Evolutionary conservation across 768 basidiomycete species (phyloP).

Genomic region (Nidularia pulvinata): DNA sequence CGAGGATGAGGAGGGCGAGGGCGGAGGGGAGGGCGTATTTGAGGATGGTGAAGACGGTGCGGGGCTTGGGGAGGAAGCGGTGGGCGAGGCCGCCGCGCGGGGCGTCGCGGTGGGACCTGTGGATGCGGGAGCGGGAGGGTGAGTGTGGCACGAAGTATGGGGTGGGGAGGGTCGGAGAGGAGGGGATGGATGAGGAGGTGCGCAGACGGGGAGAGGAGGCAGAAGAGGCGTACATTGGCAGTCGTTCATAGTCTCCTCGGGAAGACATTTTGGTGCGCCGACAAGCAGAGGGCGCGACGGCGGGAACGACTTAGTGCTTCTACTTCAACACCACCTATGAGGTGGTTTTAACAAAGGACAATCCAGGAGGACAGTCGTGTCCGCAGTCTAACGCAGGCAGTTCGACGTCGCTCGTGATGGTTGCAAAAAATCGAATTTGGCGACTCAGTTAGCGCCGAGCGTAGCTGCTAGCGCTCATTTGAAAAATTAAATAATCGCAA

Average conservation of each 20-base stretch:
- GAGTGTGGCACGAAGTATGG: conserved; percentile 4
- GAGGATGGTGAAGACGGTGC: conserved; percentile 32
- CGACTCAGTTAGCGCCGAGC: too few relatives aligned
- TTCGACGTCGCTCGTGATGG: too few relatives aligned
- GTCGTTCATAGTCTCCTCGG: conserved; percentile 41
- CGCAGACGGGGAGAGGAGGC: conserved; percentile 25
- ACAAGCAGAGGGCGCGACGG: neutral
- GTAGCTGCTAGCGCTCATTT: too few relatives aligned
- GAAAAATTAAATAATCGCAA: too few relatives aligned
- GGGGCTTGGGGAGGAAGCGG: conserved; percentile 26
- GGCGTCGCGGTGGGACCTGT: conserved; percentile 16
- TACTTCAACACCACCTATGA: too few relatives aligned
- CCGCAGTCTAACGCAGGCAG: too few relatives aligned
- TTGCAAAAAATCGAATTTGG: too few relatives aligned
- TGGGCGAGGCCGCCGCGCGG: conserved; percentile 12
- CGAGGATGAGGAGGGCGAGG: conserved; percentile 39
- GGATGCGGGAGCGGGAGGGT: conserved; percentile 17
- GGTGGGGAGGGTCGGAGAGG: conserved; percentile 7
- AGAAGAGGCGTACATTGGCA: conserved; percentile 45
- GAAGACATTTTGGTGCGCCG: conserved; percentile 21
- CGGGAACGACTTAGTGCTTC: too few relatives aligned
- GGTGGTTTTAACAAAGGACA: too few relatives aligned
- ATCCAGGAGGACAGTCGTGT: too few relatives aligned
- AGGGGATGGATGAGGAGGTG: conserved; percentile 10
- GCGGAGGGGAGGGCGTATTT: conserved; percentile 40